Base-by-base conservation (phyloP, 164 flowering plant genomes). In the Magnolia kwangsiensis region DNA sequence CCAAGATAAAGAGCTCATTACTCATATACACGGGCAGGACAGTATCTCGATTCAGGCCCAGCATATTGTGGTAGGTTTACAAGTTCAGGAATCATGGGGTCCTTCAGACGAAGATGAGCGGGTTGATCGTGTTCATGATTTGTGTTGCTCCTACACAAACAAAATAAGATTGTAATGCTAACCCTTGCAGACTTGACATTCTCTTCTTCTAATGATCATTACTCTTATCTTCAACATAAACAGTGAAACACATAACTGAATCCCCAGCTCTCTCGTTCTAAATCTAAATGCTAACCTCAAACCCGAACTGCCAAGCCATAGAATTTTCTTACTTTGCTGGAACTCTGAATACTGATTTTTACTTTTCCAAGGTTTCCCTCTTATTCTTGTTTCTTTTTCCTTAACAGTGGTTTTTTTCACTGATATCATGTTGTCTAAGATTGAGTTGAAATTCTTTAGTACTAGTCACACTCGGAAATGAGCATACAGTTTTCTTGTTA, bases 21-120 rank as follows among this genome's bases (percentile, higher is more conserved):
- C 99, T 94, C 99, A 27, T 96, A 94, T 78, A 94, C 99, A 81
- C 92, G 96, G 31, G 99, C 99, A 49, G 99, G 98, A 78, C 98
- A 96, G 82, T 92, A 96, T 86, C 97, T 83, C 74, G 97, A 88
- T 83, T 94, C 99, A 2, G 94, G 98, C 73, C 88, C 98, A 24
- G 92, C 97, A 86, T 89, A 94, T 18, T 82, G 82, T 21, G 97
- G 92, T 78, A 94, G 83, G 81, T 94, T 96, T 24, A 94, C 88
- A 51, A 69, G 84, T 75, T 90, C 89, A 31, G 99, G 98, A 76
- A 92, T 82, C 69, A 76, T 80, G 16, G 92, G 89, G 81, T 94
- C 91, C 84, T 81, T 89, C 81, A 96, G 81, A 50, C 78, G 94
- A 83, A 94, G 97, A 82, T 94, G 99, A 75, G 91, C 76, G 75